Base-by-base conservation (phyloP, 2,329 filamentous ascomycete species). In the Biscogniauxia marginata region DNA sequence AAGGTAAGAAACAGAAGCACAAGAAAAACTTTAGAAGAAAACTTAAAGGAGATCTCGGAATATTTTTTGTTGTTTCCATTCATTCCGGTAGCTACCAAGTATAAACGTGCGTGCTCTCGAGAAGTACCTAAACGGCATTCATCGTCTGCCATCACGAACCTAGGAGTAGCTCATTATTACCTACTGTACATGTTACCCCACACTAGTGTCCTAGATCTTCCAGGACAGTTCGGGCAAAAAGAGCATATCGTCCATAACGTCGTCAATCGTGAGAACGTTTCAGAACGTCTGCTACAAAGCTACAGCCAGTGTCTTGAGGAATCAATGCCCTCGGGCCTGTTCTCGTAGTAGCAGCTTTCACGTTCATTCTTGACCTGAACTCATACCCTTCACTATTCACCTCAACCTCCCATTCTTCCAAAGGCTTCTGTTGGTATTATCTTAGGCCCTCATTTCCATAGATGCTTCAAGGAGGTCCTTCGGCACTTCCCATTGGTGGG, bases 401-500 rank as follows among this genome's bases (percentile, higher is more conserved):
- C 5, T 9, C 19, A 22, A 7, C 18, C 34, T 13, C 11, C 11
- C 16, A 22, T 20, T 24, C 19, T 16, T 9, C 21, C 11, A 45
- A 11, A 19, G 9, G 21, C 7, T 7, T n/a, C 19, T 13, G 46
- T 20, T 19, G 21, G 9, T 6, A 51, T 51, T 13, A 22, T 16
- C 18, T 7, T 48, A 22, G n/a, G 46, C 50, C 22, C 13, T 9
- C 51, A 56, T 53, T 7, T 46, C 49, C 3, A 19, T 46, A 13
- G 23, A 52, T n/a, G 49, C 50, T 59, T 77, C 71, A 9, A 71
- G 66, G 58, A 93, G 80, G 45, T 88, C 88, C 3, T 73, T 69
- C 0, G 91, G 90, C 3, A 93, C 75, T 49, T 77, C 70, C 91
- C 91, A 96, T 1, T 88, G 87, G 73, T 96, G 92, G 4, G 73